A percentile compares a stretch with the other conserved stretches of the same genome.
Evolutionary conservation across 495 filamentous ascomycete species (phyloP).

Genomic region (Bryoglossum gracile): DNA sequence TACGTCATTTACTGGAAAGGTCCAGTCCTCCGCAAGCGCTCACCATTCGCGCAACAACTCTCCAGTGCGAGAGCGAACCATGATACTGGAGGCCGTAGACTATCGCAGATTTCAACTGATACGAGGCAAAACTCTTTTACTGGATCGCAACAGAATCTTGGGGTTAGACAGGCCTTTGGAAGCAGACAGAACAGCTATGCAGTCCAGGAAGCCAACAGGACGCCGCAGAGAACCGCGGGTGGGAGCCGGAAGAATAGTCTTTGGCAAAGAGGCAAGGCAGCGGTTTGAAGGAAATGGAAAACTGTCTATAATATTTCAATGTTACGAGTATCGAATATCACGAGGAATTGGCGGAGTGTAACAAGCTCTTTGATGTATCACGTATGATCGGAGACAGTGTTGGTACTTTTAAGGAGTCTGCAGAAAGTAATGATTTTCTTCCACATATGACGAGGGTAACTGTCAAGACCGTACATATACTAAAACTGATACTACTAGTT

Average conservation of each 20-base stretch:
- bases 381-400: too few species aligned
- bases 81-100: conserved; percentile 32
- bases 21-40: conserved; percentile 57
- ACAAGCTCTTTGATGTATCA: too few species aligned
- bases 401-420: too few species aligned
- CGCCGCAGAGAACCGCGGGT: conserved; percentile 1
- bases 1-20: conserved; percentile 77
- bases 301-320: too few species aligned
- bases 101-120: conserved; percentile 33
- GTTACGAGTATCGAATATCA: too few species aligned
- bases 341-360: too few species aligned
- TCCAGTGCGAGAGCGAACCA: conserved; percentile 43
- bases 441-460: too few species aligned
- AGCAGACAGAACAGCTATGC: conserved; percentile 32
- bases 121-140: conserved; percentile 40
- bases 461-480: too few species aligned
- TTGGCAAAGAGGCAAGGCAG: too few species aligned
- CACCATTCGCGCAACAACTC: conserved; percentile 68
- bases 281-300: too few species aligned
- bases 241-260: conserved; percentile 13
- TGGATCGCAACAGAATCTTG: conserved; percentile 42
- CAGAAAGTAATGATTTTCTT: too few species aligned
- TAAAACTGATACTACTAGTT: too few species aligned
- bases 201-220: neutral
- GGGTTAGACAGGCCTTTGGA: conserved; percentile 38